Evolutionary conservation across 768 basidiomycete species (phyloP), one percentile per base, ranked within the genome.

Genomic region (Tylopilus felleus): DNA sequence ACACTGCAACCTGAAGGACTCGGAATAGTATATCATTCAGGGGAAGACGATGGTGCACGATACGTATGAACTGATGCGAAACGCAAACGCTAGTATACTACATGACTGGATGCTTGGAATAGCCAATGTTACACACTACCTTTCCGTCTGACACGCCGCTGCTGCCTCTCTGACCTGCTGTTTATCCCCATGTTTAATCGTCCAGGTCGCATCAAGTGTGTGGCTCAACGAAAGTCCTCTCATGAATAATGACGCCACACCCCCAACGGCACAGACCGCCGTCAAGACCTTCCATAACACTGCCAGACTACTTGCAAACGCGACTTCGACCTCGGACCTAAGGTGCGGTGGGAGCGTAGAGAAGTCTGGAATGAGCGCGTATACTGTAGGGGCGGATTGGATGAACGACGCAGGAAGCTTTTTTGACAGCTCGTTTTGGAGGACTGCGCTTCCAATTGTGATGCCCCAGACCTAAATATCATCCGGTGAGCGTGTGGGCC

Each of bases 351-450:
- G 58, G 8, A 84, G 72, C 0, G 17, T 25, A 4, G 57, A 45
- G 21, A 82, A 72, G 19, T 62, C 47, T 13, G 48, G 48, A 16
- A 49, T 49, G 27, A 40, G 69, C 1, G 76, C 68, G 57, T 77
- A 82, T 10, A 75, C 21, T 14, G 47, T 5, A 41, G 69, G 56
- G 10, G 77, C 64, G 29, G 67, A 59, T 0, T 58, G 49, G 17
- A 69, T 27, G 47, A 81, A 78, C 1, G 61, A 67, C 4, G 54
- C 36, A 0, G 83, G 80, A 0, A 85, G 74, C 0, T 58, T 62
- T 33, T 61, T 68, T 9, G 62, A 60, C 16, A 85, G 74, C 47
- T 75, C 56, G 64, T 82, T 85, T 58, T 81, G 77, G 8, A 85
- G 70, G 42, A 84, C 72, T 0, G 77, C 73, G 14, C 71, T 72